These are phyloP conservation scores for Lecanicillium sp. DNA, from an alignment of 2,329 filamentous ascomycete genomes.

Conservation along the genomic window DNA sequence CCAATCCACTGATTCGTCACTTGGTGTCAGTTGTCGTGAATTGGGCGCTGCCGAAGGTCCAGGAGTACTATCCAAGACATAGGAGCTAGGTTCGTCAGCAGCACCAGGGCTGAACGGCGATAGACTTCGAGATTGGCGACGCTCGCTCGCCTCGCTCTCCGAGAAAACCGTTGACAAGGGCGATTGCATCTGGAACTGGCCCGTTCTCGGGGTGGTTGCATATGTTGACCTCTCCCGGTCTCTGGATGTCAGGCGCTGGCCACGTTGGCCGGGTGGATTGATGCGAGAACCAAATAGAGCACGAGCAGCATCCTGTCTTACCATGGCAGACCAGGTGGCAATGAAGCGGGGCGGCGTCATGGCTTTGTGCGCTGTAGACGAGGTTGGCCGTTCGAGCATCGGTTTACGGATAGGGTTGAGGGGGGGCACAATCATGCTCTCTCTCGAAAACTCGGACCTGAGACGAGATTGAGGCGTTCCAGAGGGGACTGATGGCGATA, in stretches of 20 bases:
- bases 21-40: conserved; percentile 14
- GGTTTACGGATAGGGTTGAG: conserved; percentile 20
- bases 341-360: conserved; percentile 45
- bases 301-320: conserved; percentile 39
- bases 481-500: conserved; percentile 28
- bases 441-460: conserved; percentile 47
- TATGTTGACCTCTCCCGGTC: background rate
- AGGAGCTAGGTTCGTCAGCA: background rate
- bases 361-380: conserved; percentile 34
- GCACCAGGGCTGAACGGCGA: no score
- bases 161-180: conserved; percentile 58
- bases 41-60: background rate
- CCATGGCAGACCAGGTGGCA: conserved; percentile 47
- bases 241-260: background rate
- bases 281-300: conserved; percentile 19
- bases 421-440: conserved; percentile 52
- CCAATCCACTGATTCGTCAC: conserved; percentile 40
- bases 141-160: conserved; percentile 49
- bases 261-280: conserved; percentile 5
- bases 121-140: no score
- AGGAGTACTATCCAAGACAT: background rate
- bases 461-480: conserved; percentile 21
- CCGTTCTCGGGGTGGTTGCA: conserved; percentile 14
- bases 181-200: conserved; percentile 54
- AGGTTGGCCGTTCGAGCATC: conserved; percentile 32